Conservation (phyloP, 2,329 filamentous ascomycete genomes). For the Sporothrix brasiliensis region DNA sequence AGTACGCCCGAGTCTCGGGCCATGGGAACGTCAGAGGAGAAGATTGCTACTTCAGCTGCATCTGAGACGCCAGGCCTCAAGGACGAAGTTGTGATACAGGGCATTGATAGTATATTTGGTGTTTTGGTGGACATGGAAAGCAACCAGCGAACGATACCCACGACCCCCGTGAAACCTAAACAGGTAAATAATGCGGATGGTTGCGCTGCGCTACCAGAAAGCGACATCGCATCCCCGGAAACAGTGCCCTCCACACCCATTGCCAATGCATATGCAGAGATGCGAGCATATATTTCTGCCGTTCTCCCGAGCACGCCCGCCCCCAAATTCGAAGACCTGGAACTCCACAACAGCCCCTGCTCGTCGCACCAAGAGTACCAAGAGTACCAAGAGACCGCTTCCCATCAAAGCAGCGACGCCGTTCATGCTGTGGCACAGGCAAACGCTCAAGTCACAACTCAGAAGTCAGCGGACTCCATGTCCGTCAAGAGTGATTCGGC, state of each 20-base stretch:
- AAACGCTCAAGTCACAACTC: background rate
- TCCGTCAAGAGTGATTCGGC: conserved; percentile 36
- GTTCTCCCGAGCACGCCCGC: conserved; percentile 17
- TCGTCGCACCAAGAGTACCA: conserved; percentile 31
- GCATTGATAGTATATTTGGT: conserved; percentile 34
- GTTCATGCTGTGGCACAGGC: background rate
- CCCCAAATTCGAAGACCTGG: background rate
- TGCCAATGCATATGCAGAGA: conserved; percentile 33
- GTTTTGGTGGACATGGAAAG: conserved; percentile 28
- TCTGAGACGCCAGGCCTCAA: background rate
- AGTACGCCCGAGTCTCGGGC: background rate
- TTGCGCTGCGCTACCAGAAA: background rate
- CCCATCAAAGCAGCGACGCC: background rate
- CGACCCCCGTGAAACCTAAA: background rate
- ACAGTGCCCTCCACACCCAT: conserved; percentile 34
- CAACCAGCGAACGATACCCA: background rate
- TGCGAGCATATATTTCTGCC: conserved; percentile 31
- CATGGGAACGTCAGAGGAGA: background rate
- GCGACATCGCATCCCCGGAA: background rate
- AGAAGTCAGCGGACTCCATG: conserved; percentile 24
- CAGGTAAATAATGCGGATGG: background rate
- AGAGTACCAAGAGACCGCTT: conserved; percentile 25
- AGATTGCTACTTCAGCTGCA: background rate
- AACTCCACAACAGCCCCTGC: background rate
- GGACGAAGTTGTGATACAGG: conserved; percentile 14